Conservation (phyloP, 2,329 filamentous ascomycete species). For the Knufia petricola region DNA sequence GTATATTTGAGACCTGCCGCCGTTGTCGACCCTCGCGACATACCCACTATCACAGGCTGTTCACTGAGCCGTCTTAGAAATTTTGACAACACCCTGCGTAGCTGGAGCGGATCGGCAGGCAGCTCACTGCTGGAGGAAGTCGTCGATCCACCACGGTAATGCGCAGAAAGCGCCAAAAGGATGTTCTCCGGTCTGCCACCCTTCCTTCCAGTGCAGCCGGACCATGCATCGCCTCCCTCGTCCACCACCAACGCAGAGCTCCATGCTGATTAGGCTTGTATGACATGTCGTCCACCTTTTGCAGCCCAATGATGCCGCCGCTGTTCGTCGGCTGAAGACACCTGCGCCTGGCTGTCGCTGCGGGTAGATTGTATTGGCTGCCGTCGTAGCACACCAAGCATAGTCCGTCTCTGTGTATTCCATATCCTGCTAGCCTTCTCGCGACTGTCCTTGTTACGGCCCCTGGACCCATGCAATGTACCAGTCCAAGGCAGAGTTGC, state of each 20-base stretch:
- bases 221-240: slow-evolving; percentile 4
- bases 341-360: background rate
- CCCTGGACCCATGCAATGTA: background rate
- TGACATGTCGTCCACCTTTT: background rate
- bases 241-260: slow-evolving; percentile 6
- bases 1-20: background rate
- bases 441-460: too few species aligned
- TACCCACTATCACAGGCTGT: background rate
- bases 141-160: background rate
- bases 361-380: background rate
- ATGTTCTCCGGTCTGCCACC: background rate
- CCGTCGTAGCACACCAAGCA: background rate
- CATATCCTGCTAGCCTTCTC: too few species aligned
- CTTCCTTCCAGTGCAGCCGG: background rate
- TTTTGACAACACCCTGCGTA: background rate
- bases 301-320: slow-evolving; percentile 1
- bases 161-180: background rate
- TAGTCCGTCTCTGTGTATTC: background rate
- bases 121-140: slow-evolving; percentile 1
- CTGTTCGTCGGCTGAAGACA: slow-evolving; percentile 3
- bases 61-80: background rate
- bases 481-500: background rate
- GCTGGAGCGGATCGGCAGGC: background rate
- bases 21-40: background rate
- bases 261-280: slow-evolving; percentile 1